Evolutionary conservation across 2,329 filamentous ascomycete genomes (phyloP), one percentile per base, ranked within the genome.

Genomic region (Teratosphaeria viscida): DNA sequence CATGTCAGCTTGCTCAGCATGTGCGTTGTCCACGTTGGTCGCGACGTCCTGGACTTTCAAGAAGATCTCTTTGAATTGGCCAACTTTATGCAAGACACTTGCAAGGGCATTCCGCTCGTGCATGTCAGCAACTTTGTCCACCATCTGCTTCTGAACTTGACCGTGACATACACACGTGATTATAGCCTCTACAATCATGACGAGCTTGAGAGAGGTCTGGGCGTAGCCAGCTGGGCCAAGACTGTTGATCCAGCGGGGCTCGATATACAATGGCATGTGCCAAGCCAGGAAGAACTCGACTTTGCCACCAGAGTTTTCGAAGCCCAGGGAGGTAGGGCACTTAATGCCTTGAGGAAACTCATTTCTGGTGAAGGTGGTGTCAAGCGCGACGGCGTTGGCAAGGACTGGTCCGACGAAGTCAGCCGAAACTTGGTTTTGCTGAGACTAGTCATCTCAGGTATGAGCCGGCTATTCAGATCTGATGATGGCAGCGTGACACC

Each of bases 121-220:
- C 90, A 99, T 73, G 88, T 97, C 49, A 97, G 92, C 61, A 99
- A 99, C 75, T 96, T 92, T 73, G 92, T 97, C 59, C 94, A 99
- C 74, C 95, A 99, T 73, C 81, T 99, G 43, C 81, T 99, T 14
- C 85, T 99, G 63, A 97, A 97, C 72, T 78, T 97, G 57, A 97
- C 94, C 0, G 88, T 92, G 63, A 96, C 90, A 0, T 99, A 97
- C 71, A 91, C 92, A 3, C 85, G 91, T 60, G 94, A 99, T 71
- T 90, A 91, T 70, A 84, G 86, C 10, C 80, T 96, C 57, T 96
- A 92, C 72, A 92, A 97, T 73, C 85, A 87, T n/a, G 81, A 84
- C 0, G 82, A 89, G 57, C 77, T 92, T 58, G 77, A 84, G 63
- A 79, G 82, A 59, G 92, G 91, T 1, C 74, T 96, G 37, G 84